Evolutionary conservation across 768 basidiomycete species (phyloP).

Genomic region (Chiua virens): DNA sequence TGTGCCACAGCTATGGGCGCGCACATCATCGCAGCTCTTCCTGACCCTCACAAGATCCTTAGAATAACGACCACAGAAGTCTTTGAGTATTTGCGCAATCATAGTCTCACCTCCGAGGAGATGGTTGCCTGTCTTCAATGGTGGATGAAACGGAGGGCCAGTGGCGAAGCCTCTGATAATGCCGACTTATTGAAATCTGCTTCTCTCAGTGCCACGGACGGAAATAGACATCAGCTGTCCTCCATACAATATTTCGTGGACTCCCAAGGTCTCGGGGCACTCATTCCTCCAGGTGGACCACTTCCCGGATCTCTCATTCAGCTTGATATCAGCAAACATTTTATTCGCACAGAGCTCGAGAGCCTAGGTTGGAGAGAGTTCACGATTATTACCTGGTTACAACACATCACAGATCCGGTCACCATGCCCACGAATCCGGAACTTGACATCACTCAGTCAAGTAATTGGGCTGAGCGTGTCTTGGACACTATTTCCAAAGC

Average conservation of each 20-base stretch:
- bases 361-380: constrained; percentile 80
- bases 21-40: constrained; percentile 45
- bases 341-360: constrained; percentile 50
- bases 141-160: not conserved
- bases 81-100: not conserved
- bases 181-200: constrained; percentile 64
- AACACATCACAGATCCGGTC: constrained; percentile 51
- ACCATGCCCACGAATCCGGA: constrained; percentile 41
- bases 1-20: constrained; percentile 45
- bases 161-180: not conserved
- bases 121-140: constrained; percentile 8
- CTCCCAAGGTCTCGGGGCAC: constrained; percentile 46
- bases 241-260: constrained; percentile 70
- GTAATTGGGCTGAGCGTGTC: constrained; percentile 78
- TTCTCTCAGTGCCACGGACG: constrained; percentile 49
- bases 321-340: constrained; percentile 55
- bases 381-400: constrained; percentile 70
- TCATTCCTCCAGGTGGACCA: constrained; percentile 74
- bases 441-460: constrained; percentile 60
- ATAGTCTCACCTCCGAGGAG: constrained; percentile 5
- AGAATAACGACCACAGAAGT: not conserved
- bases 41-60: not conserved
- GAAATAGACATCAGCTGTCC: constrained; percentile 62
- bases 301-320: constrained; percentile 76
- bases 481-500: constrained; percentile 32